A percentile compares a stretch with the other conserved stretches of the same genome.
Evolutionary conservation across 1,284 basidiomycete species (phyloP).

Genomic region (Hymenochaete sp.): DNA sequence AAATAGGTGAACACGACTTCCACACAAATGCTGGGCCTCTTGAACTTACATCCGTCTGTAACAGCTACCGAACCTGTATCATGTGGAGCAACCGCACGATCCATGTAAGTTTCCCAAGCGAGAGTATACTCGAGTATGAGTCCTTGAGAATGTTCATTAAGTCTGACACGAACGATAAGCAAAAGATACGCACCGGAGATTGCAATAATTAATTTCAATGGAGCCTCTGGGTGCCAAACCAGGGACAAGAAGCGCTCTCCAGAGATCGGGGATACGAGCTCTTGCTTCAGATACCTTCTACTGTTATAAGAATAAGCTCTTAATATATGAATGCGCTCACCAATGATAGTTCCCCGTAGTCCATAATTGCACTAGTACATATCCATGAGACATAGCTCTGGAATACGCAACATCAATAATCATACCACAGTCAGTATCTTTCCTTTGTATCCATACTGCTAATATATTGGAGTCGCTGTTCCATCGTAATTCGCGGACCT

Average conservation of each 20-base stretch:
- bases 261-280: constrained; percentile 46
- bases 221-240: constrained; percentile 82
- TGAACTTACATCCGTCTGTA: constrained; percentile 74
- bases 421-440: constrained; percentile 58
- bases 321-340: constrained; percentile 31
- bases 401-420: constrained; percentile 5
- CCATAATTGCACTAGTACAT: constrained; percentile 79
- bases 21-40: neutral
- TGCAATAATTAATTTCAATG: constrained; percentile 61
- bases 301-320: constrained; percentile 14
- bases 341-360: constrained; percentile 94
- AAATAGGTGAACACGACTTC: constrained; percentile 6
- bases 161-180: neutral
- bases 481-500: constrained; percentile 76
- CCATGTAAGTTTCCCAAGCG: constrained; percentile 69
- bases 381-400: constrained; percentile 4
- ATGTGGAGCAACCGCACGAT: constrained; percentile 52
- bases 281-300: constrained; percentile 83
- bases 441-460: constrained; percentile 75
- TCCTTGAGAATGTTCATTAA: constrained; percentile 28
- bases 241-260: constrained; percentile 56
- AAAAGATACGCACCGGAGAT: constrained; percentile 47
- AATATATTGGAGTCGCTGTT: constrained; percentile 84
- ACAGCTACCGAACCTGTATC: constrained; percentile 87
- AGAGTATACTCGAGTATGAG: constrained; percentile 59